phyloP scores from a whole-genome alignment of 306 rosid genomes.

The Fagus sylvatica region DNA sequence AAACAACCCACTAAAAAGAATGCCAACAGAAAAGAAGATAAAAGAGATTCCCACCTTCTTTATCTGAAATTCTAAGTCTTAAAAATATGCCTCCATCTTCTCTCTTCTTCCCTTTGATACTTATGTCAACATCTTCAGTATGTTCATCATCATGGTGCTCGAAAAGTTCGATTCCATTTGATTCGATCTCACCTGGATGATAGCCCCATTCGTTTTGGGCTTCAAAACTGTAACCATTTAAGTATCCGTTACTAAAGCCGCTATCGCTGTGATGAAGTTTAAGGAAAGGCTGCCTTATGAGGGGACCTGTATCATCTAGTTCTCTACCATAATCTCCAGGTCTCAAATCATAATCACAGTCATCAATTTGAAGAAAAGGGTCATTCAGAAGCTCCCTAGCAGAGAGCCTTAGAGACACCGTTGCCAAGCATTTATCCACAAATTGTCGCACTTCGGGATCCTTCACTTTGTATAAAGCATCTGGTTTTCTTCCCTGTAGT shows the following conservation, averaged over 20 bases:
- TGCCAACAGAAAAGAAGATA: slow-evolving; percentile 4
- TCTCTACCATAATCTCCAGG: slow-evolving; percentile 29
- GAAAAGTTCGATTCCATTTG: slow-evolving; percentile 72
- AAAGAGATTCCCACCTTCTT: slow-evolving; percentile 61
- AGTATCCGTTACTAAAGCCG: slow-evolving; percentile 46
- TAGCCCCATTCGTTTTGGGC: slow-evolving; percentile 51
- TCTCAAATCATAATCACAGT: slow-evolving; percentile 55
- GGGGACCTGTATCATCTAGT: slow-evolving; percentile 42
- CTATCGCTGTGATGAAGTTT: slow-evolving; percentile 43
- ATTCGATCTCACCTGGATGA: slow-evolving; percentile 55
- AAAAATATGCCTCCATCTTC: slow-evolving; percentile 70
- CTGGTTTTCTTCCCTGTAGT: slow-evolving; percentile 86
- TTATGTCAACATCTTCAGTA: slow-evolving; percentile 63
- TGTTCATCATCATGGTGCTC: slow-evolving; percentile 67
- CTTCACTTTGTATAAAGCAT: slow-evolving; percentile 79
- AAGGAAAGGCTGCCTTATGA: slow-evolving; percentile 46
- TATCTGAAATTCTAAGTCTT: slow-evolving; percentile 85
- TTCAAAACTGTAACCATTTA: slow-evolving; percentile 51
- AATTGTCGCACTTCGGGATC: slow-evolving; percentile 79
- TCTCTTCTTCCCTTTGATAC: slow-evolving; percentile 75
- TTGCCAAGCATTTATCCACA: slow-evolving; percentile 89
- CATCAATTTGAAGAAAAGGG: slow-evolving; percentile 70
- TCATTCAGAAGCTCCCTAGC: slow-evolving; percentile 89
- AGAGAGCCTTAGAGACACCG: slow-evolving; percentile 71
- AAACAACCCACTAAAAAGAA: slow-evolving; percentile 10